Evolutionary conservation across 148 eudicot species (phyloP), one percentile per base, ranked within the genome.

Genomic region (Camellia japonica): DNA sequence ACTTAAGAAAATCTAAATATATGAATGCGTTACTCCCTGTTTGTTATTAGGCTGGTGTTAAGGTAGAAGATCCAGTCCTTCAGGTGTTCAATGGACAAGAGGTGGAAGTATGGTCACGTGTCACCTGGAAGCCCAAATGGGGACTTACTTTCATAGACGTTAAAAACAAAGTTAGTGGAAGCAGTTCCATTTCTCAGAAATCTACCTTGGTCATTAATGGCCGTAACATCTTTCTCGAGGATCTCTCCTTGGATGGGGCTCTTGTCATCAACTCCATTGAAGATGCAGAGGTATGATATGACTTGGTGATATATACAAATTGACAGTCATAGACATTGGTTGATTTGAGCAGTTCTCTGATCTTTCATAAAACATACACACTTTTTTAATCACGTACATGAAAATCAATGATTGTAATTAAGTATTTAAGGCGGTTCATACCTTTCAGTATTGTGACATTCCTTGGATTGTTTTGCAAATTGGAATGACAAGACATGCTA

Each of bases 61-160:
- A 91, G 84, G 81, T 96, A 68, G 93, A 83, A 23, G 97, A 92
- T 79, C 95, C 98, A 42, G 85, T 79, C 52, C 77, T 54, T 18
- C 77, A 84, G 71, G 88, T 84, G 65, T 94, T 91, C 80, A 96
- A 92, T 44, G 98, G 93, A 43, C 99, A 96, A 88, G 97, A 94
- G 81, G 98, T 94, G 71, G 98, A 96, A 76, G 92, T 94, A 47
- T 96, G 98, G 98, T 90, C 99, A 54, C 93, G 92, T 67, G 83
- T 94, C 64, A 88, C 88, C 52, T 96, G 99, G 99, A 94, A 91
- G 82, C 98, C 99, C 46, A 90, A 91, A 70, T 96, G 99, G 99
- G 99, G 90, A 7, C 76, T 88, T 42, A 92, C 94, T 77, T 96
- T 83, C 76, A 79, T 95, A 4, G 97, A 92, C 66, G 88, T 96